Percentiles rank a stretch among this genome's conserved stretches.
Conservation (phyloP, 495 filamentous ascomycete species). For the Aspergillus bridgeri region DNA sequence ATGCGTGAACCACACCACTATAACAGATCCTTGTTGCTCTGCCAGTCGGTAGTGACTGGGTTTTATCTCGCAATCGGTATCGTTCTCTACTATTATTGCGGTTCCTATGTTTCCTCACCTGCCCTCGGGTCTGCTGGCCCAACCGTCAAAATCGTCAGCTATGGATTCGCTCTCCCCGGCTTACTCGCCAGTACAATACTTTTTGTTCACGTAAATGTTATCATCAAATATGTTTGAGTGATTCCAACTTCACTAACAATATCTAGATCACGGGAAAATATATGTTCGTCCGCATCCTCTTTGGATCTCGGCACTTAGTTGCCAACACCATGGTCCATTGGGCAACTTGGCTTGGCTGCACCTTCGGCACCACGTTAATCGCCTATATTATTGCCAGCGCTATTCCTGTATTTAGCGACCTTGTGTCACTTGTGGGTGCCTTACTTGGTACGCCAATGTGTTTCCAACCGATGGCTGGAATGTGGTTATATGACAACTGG, state of each 20-base stretch:
- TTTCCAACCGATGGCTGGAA: constrained; percentile 27
- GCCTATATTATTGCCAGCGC: constrained; percentile 32
- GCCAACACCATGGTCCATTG: constrained; percentile 31
- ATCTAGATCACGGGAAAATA: constrained; percentile 26
- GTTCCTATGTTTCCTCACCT: constrained; percentile 57
- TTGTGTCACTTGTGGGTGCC: constrained; percentile 54
- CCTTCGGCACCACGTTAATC: constrained; percentile 17
- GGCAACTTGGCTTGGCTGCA: constrained; percentile 33
- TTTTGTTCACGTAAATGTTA: constrained; percentile 27
- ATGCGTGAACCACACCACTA: constrained; percentile 61
- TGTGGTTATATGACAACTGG: constrained; percentile 41
- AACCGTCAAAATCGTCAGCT: constrained; percentile 60
- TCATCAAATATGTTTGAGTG: too few relatives aligned
- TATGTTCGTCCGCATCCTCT: constrained; percentile 34
- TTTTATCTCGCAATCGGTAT: constrained; percentile 61
- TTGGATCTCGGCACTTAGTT: constrained; percentile 32
- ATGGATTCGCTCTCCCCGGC: constrained; percentile 62
- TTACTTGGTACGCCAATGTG: constrained; percentile 41
- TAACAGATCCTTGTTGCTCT: constrained; percentile 46
- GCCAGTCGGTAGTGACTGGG: constrained; percentile 36
- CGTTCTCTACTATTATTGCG: constrained; percentile 65
- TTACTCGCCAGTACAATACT: constrained; percentile 14
- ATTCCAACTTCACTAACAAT: too few relatives aligned
- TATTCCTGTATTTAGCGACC: constrained; percentile 37
- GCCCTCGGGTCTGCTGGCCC: constrained; percentile 58